A percentile compares a stretch with the other conserved stretches of the same genome.
phyloP scores from a whole-genome alignment of 2,329 filamentous ascomycete genomes.

The Whalleya microplaca region DNA sequence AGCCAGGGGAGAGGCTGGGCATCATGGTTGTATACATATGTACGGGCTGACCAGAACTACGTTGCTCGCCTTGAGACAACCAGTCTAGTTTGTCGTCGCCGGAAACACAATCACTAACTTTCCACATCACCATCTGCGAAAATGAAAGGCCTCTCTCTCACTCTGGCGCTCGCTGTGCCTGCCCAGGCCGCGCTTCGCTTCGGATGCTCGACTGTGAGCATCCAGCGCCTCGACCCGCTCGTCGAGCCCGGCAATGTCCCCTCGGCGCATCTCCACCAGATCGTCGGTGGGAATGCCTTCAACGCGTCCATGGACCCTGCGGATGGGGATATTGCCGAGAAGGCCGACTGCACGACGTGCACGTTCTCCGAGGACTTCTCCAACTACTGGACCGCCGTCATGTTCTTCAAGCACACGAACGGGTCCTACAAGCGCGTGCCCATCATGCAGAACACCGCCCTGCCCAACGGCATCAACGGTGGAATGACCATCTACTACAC shows the following conservation, averaged over 20 bases:
- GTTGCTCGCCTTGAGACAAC: background rate
- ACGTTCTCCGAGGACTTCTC: constrained; percentile 37
- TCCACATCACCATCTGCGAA: constrained; percentile 15
- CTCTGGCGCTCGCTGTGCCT: constrained; percentile 32
- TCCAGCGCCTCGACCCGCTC: constrained; percentile 38
- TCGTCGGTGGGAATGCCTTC: constrained; percentile 38
- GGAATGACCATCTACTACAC: constrained; percentile 40
- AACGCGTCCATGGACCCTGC: constrained; percentile 35
- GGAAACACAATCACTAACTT: constrained; percentile 6
- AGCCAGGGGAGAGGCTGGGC: background rate
- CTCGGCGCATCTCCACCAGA: constrained; percentile 37
- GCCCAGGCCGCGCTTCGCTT: constrained; percentile 37
- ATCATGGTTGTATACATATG: constrained; percentile 22
- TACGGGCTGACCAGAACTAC: constrained; percentile 4
- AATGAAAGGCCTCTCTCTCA: constrained; percentile 34
- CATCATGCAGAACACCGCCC: constrained; percentile 35
- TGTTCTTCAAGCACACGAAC: constrained; percentile 38
- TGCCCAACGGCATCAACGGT: constrained; percentile 33
- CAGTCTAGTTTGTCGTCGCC: constrained; percentile 9
- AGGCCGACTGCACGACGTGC: constrained; percentile 36
- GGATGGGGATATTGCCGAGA: constrained; percentile 30
- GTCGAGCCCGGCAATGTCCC: constrained; percentile 34
- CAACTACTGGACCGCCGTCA: constrained; percentile 38
- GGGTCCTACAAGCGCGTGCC: constrained; percentile 37
- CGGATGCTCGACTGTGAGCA: constrained; percentile 34